Evolutionary conservation across 257 asterid species (phyloP).

Genomic region (Hygrophila difformis): DNA sequence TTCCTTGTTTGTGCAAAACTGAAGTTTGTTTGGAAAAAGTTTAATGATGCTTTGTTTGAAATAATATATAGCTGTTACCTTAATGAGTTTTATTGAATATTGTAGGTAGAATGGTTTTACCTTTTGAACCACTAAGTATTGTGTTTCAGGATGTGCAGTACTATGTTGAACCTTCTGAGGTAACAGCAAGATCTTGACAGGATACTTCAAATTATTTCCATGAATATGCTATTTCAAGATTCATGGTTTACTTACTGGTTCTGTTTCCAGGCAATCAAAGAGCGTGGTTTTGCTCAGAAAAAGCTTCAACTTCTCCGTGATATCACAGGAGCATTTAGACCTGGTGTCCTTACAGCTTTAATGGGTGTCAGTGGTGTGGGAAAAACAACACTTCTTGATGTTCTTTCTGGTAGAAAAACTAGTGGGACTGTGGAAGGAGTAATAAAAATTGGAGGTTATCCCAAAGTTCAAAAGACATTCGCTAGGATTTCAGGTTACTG

Average conservation of each 20-base stretch:
- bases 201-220: not conserved
- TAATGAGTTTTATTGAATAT: not conserved
- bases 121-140: slow-evolving; percentile 39
- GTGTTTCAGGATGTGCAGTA: slow-evolving; percentile 48
- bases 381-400: slow-evolving; percentile 52
- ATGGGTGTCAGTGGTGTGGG: slow-evolving; percentile 74
- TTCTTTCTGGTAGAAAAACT: slow-evolving; percentile 49
- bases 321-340: slow-evolving; percentile 39
- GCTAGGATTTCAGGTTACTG: slow-evolving; percentile 48
- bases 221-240: not conserved
- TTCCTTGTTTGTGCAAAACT: too few relatives aligned
- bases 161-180: slow-evolving; percentile 42
- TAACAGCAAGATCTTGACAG: slow-evolving; percentile 10
- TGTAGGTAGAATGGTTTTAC: slow-evolving; percentile 34
- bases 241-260: not conserved
- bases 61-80: not conserved
- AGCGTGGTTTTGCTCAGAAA: slow-evolving; percentile 30
- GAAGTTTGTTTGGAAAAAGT: too few relatives aligned
- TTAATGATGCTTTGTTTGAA: not conserved
- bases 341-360: slow-evolving; percentile 48
- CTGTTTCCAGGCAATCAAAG: slow-evolving; percentile 32
- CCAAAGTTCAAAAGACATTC: slow-evolving; percentile 47
- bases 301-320: slow-evolving; percentile 35
- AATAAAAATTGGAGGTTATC: slow-evolving; percentile 42
- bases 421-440: slow-evolving; percentile 43